A percentile compares a stretch with the other conserved stretches of the same genome.
phyloP scores from a whole-genome alignment of 805 yeast genomes.

The Millerago galiae region DNA sequence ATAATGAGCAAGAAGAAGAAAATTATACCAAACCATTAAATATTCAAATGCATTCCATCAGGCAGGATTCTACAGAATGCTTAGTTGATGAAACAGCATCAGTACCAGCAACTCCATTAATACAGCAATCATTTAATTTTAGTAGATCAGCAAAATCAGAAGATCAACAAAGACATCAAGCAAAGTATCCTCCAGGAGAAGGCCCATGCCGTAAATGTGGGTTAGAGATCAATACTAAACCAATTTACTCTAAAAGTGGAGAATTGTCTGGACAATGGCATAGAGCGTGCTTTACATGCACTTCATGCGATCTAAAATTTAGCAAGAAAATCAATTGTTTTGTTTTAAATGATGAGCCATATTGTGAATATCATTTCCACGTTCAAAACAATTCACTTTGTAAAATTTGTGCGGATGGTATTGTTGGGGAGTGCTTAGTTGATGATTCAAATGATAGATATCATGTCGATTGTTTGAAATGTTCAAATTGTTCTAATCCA shows the following conservation, averaged over 20 bases:
- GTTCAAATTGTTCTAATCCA: conserved; percentile 48
- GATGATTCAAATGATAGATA: conserved; percentile 65
- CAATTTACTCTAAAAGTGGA: conserved; percentile 79
- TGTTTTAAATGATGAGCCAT: conserved; percentile 73
- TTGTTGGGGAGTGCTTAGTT: conserved; percentile 88
- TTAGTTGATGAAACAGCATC: conserved; percentile 1
- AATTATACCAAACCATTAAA: conserved; percentile 1
- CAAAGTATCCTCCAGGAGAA: conserved; percentile 46
- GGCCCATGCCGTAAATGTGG: conserved; percentile 82
- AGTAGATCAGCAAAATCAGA: too few relatives aligned
- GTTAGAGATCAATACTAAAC: conserved; percentile 46
- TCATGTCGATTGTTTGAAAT: conserved; percentile 68
- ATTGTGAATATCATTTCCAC: conserved; percentile 76
- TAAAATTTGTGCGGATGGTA: conserved; percentile 60
- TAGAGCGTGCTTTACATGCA: conserved; percentile 74
- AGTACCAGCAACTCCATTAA: not conserved
- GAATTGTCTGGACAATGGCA: conserved; percentile 94
- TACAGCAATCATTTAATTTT: not conserved
- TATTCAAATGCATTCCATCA: conserved; percentile 13
- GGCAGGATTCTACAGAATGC: conserved; percentile 12
- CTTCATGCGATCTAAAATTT: conserved; percentile 51
- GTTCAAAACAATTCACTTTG: conserved; percentile 70
- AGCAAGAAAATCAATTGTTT: conserved; percentile 62
- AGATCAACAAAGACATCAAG: conserved; percentile 1
- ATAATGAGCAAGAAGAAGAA: not conserved